Evolutionary conservation across 2,329 filamentous ascomycete species (phyloP).

Genomic region (Penicillium psychrosexuale): DNA sequence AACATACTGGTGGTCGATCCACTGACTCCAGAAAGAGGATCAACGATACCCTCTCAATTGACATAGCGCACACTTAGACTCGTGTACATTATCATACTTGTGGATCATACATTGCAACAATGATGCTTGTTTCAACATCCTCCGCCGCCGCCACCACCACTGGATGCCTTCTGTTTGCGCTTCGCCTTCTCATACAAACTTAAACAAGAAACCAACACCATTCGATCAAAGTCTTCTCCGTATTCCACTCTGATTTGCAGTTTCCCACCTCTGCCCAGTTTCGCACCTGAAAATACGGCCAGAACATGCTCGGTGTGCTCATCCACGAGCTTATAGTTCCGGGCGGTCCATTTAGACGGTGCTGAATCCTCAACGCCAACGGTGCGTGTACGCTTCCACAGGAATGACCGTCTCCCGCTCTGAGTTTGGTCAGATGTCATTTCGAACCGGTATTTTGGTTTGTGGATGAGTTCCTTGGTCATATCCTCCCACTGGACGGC

Average conservation of each 20-base stretch:
- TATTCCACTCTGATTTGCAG: constrained; percentile 17
- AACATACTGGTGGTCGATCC: background rate
- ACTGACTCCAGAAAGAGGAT: background rate
- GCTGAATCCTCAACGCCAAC: constrained; percentile 20
- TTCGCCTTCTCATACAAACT: constrained; percentile 17
- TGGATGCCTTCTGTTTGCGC: constrained; percentile 1
- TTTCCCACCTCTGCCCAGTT: constrained; percentile 12
- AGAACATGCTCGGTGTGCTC: constrained; percentile 12
- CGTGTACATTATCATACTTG: background rate
- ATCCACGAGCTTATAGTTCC: constrained; percentile 30
- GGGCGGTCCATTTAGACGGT: constrained; percentile 15
- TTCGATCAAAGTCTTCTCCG: constrained; percentile 16
- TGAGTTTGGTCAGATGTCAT: constrained; percentile 5
- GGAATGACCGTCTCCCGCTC: constrained; percentile 17
- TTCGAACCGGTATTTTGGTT: constrained; percentile 26
- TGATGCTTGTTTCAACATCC: constrained; percentile 5
- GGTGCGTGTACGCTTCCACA: constrained; percentile 30
- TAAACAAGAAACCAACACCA: constrained; percentile 18
- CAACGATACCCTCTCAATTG: background rate
- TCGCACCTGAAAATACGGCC: constrained; percentile 17
- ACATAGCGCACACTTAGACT: background rate
- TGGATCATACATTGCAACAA: background rate
- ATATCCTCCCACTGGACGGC: constrained; percentile 28
- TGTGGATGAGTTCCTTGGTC: constrained; percentile 16
- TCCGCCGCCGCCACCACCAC: constrained; percentile 8